Base-by-base conservation (phyloP, 441 rosid species). In the Hura crepitans region DNA sequence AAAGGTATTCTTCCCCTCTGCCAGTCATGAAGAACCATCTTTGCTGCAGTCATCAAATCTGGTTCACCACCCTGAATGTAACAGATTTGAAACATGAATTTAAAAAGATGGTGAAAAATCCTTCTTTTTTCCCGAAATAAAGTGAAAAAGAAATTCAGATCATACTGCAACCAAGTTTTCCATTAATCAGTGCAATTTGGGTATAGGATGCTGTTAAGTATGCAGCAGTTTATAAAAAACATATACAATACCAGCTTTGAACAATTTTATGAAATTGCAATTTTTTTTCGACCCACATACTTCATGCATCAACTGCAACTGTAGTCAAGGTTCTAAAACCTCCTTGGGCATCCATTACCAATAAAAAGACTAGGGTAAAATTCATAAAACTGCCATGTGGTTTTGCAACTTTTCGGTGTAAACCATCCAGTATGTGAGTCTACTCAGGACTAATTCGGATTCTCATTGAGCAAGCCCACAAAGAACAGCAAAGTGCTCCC, bases 21-120 rank as follows among this genome's bases (percentile, higher is more conserved):
- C 99, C 99, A 90, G 81, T 95, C 99, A 62, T 90, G 97, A 57
- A 95, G 97, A 59, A 92, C 77, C 97, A 92, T 95, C 87, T 92
- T 95, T 2, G 97, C 97, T 14, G 85, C 97, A 14, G 99, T 90
- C 71, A 72, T 84, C 71, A 85, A 68, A 74, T 93, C 96, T 46
- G 95, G 97, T 80, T 93, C 98, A 31, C 97, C 98, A 50, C 96
- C 98, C 97, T 91, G 79, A 4, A 75, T 20, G 47, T 3, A 73
- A 55, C 25, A 53, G 71, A 66, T 30, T 30, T n/a, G 11, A 54
- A 56, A 33, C 45, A 60, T 18, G 31, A 37, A 69, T 12, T 51
- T 1, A 54, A 54, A 35, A 30, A 17, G 17, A 18, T 3, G 15
- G 50, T 2, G 28, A 13, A 68, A 58, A 54, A 4, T 27, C 25